These are phyloP conservation scores for Auriscalpium orientale DNA, from an alignment of 768 basidiomycete species.

Conservation along the genomic window DNA sequence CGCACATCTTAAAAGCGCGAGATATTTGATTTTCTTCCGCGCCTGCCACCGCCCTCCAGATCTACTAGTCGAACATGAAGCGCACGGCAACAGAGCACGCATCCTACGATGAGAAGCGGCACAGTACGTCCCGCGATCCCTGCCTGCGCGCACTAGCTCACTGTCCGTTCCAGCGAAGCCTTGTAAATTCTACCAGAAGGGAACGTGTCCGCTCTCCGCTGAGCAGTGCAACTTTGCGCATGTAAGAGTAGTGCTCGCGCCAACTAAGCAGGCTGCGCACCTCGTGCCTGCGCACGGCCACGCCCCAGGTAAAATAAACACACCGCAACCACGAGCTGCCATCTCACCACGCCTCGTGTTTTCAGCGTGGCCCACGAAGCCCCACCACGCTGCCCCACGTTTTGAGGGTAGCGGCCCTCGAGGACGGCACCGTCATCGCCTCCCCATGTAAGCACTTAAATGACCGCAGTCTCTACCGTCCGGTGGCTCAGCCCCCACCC, in stretches of 20 bases:
- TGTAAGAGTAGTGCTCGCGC: constrained; percentile 7
- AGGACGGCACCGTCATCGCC: background rate
- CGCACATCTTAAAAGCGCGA: background rate
- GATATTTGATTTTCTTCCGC: background rate
- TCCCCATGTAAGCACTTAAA: background rate
- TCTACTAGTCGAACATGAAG: background rate
- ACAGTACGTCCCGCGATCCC: background rate
- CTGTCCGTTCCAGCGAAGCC: constrained; percentile 7
- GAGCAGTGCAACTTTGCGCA: constrained; percentile 16
- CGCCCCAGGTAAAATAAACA: background rate
- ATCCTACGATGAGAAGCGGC: background rate
- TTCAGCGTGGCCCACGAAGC: background rate
- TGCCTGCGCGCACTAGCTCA: background rate
- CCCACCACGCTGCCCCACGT: background rate
- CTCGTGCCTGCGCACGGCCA: background rate
- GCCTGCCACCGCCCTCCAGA: background rate
- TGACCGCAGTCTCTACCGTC: background rate
- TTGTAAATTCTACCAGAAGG: constrained; percentile 14
- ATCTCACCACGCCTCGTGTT: background rate
- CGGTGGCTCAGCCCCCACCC: background rate
- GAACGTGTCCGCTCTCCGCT: constrained; percentile 10
- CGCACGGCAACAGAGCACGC: background rate
- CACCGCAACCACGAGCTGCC: background rate
- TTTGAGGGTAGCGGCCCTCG: background rate
- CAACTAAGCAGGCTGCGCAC: constrained; percentile 2